Conservation (phyloP, 2,329 filamentous ascomycete species). For the Huntiella decipiens region DNA sequence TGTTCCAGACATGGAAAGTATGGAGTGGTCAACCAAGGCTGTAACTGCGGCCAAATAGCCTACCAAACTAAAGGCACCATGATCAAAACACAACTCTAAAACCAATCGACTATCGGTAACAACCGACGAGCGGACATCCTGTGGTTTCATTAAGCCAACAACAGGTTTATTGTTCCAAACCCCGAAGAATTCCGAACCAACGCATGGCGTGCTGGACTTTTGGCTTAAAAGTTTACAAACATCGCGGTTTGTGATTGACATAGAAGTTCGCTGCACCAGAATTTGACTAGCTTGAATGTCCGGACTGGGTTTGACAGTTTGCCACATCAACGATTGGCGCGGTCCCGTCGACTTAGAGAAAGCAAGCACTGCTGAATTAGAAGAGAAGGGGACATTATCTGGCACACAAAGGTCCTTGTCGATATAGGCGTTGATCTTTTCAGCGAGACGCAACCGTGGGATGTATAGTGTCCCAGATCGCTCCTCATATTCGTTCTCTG, state of each 20-base stretch:
- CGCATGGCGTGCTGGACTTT: neutral
- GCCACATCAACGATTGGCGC: neutral
- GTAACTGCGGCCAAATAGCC: constrained; percentile 7
- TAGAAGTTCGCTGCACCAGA: neutral
- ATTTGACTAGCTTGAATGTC: neutral
- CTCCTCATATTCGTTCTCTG: constrained; percentile 23
- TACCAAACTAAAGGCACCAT: constrained; percentile 6
- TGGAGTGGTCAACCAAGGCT: neutral
- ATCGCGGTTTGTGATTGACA: neutral
- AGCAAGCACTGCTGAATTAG: neutral
- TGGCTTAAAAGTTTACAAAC: neutral
- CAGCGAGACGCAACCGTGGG: constrained; percentile 25
- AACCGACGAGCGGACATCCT: neutral
- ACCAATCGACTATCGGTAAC: neutral
- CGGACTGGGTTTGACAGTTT: too few species aligned
- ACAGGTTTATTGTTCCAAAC: neutral
- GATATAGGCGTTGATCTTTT: constrained; percentile 25
- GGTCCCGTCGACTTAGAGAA: neutral
- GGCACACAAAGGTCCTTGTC: constrained; percentile 16
- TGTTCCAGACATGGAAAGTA: too few species aligned
- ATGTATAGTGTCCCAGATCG: constrained; percentile 21
- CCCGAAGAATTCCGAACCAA: constrained; percentile 7
- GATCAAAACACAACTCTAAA: neutral
- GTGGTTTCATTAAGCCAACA: constrained; percentile 5
- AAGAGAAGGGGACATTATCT: neutral